Evolutionary conservation across 108 stramenopile genomes (phyloP).

Genomic region (Chaetoceros tenuissimus): DNA sequence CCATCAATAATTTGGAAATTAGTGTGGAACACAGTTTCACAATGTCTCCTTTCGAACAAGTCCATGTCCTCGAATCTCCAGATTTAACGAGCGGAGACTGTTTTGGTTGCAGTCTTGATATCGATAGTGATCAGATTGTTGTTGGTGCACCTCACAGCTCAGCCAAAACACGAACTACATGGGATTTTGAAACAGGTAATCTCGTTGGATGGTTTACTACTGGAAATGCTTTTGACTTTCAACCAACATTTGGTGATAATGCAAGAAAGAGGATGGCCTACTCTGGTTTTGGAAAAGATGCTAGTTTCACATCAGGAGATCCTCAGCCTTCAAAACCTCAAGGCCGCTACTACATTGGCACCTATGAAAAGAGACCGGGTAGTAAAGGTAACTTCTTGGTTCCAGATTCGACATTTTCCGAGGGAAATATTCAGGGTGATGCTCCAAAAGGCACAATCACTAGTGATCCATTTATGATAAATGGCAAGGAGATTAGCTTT

Average conservation of each 20-base stretch:
- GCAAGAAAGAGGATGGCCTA: conserved; percentile 36
- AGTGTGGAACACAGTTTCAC: too few species aligned
- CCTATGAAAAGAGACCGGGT: conserved; percentile 59
- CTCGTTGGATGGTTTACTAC: conserved; percentile 62
- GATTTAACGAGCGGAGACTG: conserved; percentile 23
- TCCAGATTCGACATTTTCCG: conserved; percentile 19
- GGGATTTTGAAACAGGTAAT: conserved; percentile 84
- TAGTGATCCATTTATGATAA: conserved; percentile 50
- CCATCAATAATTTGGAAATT: too few species aligned
- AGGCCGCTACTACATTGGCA: conserved; percentile 70
- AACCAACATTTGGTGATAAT: conserved; percentile 79
- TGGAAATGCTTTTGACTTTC: conserved; percentile 54
- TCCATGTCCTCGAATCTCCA: too few species aligned
- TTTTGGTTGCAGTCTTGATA: conserved; percentile 29
- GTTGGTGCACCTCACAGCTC: conserved; percentile 49
- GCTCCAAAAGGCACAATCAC: conserved; percentile 62
- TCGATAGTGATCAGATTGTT: conserved; percentile 27
- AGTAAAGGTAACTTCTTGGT: conserved; percentile 20
- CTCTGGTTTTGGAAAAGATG: conserved; percentile 18
- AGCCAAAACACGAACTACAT: conserved; percentile 49
- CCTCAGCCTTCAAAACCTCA: conserved; percentile 14
- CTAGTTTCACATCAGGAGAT: conserved; percentile 14
- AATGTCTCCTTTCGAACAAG: too few species aligned
- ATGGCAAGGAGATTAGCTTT: conserved; percentile 41
- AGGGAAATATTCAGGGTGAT: conserved; percentile 52